Base-by-base conservation (phyloP, 371 early-diverging fungal genomes). In the Mucor indicus region DNA sequence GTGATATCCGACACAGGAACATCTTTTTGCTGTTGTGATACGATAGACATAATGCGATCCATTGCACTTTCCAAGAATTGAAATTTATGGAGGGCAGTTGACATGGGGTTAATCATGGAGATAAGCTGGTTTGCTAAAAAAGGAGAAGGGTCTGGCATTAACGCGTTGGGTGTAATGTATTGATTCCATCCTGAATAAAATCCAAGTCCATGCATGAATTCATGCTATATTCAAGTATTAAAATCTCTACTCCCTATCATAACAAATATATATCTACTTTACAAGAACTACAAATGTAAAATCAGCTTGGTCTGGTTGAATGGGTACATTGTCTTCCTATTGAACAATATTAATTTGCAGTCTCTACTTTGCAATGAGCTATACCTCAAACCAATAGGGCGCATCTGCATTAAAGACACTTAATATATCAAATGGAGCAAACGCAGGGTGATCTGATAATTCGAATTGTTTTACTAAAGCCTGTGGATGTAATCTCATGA, bases 191-290 rank as follows among this genome's bases (percentile, higher is more conserved):
- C 59, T 5, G 80, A 69, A 19, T 77, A 68, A 45, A 84, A 80
- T 1, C 84, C 85, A 13, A 85, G 50, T 0, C 85, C 85, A 60
- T 85, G 85, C 23, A 83, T 65, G 8, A 85, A 60, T 49, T 85
- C 85, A 42, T 85, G 85, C 62, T 63, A 24, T 3, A 22, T 21
- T 41, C 16, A 24, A 12, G 2, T 17, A 31, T 8, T 2, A 19
- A 32, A 22, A 13, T n/a, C n/a, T n/a, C n/a, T n/a, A n/a, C n/a
- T n/a, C n/a, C n/a, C 7, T 3, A 2, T 24, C 22, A 29, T 25
- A 31, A 25, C 11, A 36, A n/a, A 27, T 3, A 8, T 19, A 11
- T 13, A 11, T 12, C 22, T 9, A 33, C 20, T 22, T 52, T 50
- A 53, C 62, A 12, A 74, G 39, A 8, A 78, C 56, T 4, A 85